These are phyloP conservation scores for Cryphonectria parasitica DNA, from an alignment of 2,329 filamentous ascomycete species.

Conservation along the genomic window DNA sequence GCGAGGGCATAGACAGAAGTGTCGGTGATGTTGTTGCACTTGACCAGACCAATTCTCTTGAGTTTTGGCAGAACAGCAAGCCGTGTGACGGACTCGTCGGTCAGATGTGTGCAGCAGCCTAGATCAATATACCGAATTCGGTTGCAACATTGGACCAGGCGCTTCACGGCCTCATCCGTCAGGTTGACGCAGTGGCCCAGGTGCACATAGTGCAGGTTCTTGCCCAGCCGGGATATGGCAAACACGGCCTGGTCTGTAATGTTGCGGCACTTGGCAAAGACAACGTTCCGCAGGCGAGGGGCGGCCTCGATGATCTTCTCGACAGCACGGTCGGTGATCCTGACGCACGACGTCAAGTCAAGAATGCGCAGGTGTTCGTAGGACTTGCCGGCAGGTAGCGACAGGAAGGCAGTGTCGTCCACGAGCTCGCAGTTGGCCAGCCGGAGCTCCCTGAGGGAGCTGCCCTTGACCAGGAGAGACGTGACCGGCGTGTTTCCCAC, in stretches of 20 bases:
- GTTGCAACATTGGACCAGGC: constrained; percentile 83
- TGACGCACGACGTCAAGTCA: constrained; percentile 86
- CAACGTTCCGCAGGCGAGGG: constrained; percentile 86
- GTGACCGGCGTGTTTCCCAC: constrained; percentile 86
- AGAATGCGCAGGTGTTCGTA: constrained; percentile 92
- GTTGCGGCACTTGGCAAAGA: constrained; percentile 90
- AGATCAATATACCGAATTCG: constrained; percentile 96
- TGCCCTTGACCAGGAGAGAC: constrained; percentile 75
- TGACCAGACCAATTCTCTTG: constrained; percentile 92
- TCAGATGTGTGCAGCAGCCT: constrained; percentile 89
- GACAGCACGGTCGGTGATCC: constrained; percentile 83
- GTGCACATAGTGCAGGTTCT: constrained; percentile 96
- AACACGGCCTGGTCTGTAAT: constrained; percentile 88
- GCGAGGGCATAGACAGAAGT: constrained; percentile 85
- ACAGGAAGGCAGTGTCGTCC: constrained; percentile 85
- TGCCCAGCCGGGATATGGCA: constrained; percentile 86
- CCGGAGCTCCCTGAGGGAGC: constrained; percentile 85
- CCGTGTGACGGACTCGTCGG: constrained; percentile 82
- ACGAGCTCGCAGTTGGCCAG: constrained; percentile 84
- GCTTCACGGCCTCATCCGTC: constrained; percentile 85
- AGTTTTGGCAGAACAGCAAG: constrained; percentile 88
- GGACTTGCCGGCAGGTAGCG: constrained; percentile 67
- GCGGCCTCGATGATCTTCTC: constrained; percentile 85
- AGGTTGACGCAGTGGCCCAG: constrained; percentile 91
- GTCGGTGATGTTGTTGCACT: constrained; percentile 89